Base-by-base conservation (phyloP, 306 rosid species). In the Cucurbita moschata region DNA sequence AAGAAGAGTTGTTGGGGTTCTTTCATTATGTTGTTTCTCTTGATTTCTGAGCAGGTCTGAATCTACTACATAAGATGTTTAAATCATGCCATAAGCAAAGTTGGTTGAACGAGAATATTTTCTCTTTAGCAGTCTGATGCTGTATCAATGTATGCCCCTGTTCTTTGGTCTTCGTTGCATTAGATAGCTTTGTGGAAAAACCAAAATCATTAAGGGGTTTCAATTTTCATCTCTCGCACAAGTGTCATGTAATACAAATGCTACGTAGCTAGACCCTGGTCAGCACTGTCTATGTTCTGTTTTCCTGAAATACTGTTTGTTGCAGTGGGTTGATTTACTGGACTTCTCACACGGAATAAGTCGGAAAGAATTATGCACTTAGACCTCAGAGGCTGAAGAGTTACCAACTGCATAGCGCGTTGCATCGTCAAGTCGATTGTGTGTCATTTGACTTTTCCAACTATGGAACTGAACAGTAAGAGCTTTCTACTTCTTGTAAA, bases 281-380 rank as follows among this genome's bases (percentile, higher is more conserved):
- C 55, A 7, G 69, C 13, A 47, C 69, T 0, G 69, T 37, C 23
- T 37, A 57, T 15, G 49, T 47, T 49, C 56, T 76, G 49, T 74
- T 62, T 73, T 54, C 78, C 73, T 26, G 12, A 37, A 76, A 19
- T 79, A 53, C 39, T 7, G 21, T 77, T 72, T 61, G 56, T 3
- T 86, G 73, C 88, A 91, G 99, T 76, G 99, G 99, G 79, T 89
- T 94, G 75, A 69, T 89, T 76, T 91, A 94, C 84, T 94, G 99
- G 99, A 90, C 99, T 78, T 70, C 85, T 79, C 99, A 94, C 82
- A 86, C 96, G 19, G 96, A 91, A 84, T 94, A 83, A 87, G 71
- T 26, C 57, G 77, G 82, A 57, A 75, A 44, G n/a, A 64, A 78
- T 55, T 50, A 46, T 38, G 40, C 62, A 78, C 35, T 26, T 70